A percentile compares a stretch with the other conserved stretches of the same genome.
These are phyloP conservation scores for Adansonia grandidieri DNA, from an alignment of 441 rosid species.

Conservation along the genomic window DNA sequence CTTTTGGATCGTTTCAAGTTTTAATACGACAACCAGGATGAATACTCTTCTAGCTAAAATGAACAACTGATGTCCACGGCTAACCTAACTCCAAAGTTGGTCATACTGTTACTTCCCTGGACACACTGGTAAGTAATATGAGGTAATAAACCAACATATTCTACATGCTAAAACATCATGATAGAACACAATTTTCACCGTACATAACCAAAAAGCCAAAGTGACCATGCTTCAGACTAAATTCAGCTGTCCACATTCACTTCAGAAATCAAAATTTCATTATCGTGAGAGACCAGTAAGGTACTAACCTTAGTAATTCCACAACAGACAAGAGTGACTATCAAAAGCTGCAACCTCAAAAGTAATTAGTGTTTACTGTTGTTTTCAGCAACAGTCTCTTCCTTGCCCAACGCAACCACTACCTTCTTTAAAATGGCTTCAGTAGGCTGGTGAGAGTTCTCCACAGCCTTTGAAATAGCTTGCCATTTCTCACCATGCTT, in stretches of 20 bases:
- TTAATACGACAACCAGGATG: neutral
- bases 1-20: neutral
- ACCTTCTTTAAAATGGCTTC: constrained; percentile 86
- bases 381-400: constrained; percentile 72
- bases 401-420: constrained; percentile 74
- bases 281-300: neutral
- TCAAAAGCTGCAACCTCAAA: neutral
- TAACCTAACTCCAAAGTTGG: neutral
- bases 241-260: neutral
- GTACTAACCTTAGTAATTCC: neutral
- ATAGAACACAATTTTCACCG: neutral
- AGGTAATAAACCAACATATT: neutral
- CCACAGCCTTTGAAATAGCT: constrained; percentile 76
- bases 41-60: neutral
- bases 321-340: neutral
- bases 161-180: neutral
- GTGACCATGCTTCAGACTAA: neutral
- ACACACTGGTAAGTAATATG: neutral
- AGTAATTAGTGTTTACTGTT: constrained; percentile 22
- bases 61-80: neutral
- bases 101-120: neutral
- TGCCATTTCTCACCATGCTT: constrained; percentile 97
- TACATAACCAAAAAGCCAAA: neutral
- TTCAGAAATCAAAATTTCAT: neutral
- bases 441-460: constrained; percentile 83